Evolutionary conservation across 768 basidiomycete genomes (phyloP).

Genomic region (Lactarius sanguifluus): DNA sequence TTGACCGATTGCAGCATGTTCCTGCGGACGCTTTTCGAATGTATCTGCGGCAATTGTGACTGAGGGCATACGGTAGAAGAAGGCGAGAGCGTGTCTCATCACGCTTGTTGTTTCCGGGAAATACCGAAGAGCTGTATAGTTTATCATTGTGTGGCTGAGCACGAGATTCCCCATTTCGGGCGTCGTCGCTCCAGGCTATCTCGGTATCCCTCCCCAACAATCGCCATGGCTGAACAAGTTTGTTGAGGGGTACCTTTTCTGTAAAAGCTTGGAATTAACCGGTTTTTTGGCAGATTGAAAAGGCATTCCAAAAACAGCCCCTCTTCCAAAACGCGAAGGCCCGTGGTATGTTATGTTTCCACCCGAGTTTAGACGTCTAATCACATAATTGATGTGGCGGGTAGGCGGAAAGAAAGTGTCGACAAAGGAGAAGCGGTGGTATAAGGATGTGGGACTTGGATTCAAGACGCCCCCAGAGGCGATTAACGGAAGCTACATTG

Average conservation of each 20-base stretch:
- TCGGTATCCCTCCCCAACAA: constrained; percentile 29
- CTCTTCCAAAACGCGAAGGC: constrained; percentile 98
- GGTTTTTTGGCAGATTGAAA: constrained; percentile 70
- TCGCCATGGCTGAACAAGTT: constrained; percentile 44
- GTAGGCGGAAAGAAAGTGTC: constrained; percentile 86
- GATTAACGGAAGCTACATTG: constrained; percentile 94
- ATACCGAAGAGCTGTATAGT: constrained; percentile 29
- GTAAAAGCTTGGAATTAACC: neutral
- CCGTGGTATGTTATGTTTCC: constrained; percentile 62
- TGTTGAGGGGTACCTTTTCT: constrained; percentile 22
- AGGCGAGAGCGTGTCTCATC: no score
- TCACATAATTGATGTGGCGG: neutral
- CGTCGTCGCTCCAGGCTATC: constrained; percentile 12
- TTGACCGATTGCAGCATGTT: neutral
- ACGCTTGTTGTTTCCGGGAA: constrained; percentile 12
- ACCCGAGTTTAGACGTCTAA: constrained; percentile 6
- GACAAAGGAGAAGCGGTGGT: constrained; percentile 97
- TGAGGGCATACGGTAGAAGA: no score
- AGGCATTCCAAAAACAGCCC: constrained; percentile 96
- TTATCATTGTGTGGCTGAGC: constrained; percentile 23
- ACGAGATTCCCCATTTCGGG: constrained; percentile 22
- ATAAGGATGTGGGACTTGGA: constrained; percentile 96
- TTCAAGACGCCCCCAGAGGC: constrained; percentile 97
- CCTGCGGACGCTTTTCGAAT: neutral
- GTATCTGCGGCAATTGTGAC: neutral